phyloP scores from a whole-genome alignment of 768 basidiomycete genomes.

The Tephrocybe sp. region DNA sequence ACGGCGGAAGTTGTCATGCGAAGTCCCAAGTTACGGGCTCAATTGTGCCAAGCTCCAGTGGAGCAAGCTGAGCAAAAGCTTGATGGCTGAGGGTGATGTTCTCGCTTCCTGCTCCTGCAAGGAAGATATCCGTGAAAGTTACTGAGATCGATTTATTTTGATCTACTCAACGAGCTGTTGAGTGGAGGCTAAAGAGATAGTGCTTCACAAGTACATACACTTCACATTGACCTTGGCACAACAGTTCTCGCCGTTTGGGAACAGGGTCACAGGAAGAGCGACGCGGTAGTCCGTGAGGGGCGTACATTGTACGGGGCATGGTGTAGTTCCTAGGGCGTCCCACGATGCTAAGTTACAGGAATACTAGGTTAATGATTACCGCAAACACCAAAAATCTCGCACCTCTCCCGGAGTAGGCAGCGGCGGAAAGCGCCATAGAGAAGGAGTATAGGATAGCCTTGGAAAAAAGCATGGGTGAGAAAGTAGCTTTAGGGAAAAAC shows the following conservation, averaged over 20 bases:
- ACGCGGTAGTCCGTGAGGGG: slow-evolving; percentile 11
- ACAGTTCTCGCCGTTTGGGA: slow-evolving; percentile 13
- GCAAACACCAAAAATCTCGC: neutral
- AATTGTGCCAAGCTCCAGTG: slow-evolving; percentile 13
- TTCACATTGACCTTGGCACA: neutral
- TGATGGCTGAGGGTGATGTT: slow-evolving; percentile 16
- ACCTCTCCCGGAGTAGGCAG: neutral
- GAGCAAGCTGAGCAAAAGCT: slow-evolving; percentile 11
- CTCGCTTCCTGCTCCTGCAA: slow-evolving; percentile 6
- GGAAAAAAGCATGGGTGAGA: neutral
- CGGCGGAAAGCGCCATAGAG: neutral
- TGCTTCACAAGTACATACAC: neutral
- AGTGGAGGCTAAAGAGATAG: neutral
- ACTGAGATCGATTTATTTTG: neutral
- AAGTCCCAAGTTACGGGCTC: slow-evolving; percentile 13
- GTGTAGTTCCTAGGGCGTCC: slow-evolving; percentile 13
- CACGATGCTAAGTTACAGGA: slow-evolving; percentile 1
- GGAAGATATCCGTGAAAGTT: slow-evolving; percentile 9
- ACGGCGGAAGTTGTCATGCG: neutral
- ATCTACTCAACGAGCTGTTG: neutral
- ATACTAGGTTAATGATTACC: neutral
- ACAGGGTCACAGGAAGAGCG: slow-evolving; percentile 11
- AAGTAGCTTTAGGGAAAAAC: neutral
- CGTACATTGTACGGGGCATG: slow-evolving; percentile 8
- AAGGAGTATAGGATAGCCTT: neutral